Percentiles rank a stretch among this genome's conserved stretches.
phyloP scores from a whole-genome alignment of 2,329 filamentous ascomycete genomes.

The Fusarium armeniacum region DNA sequence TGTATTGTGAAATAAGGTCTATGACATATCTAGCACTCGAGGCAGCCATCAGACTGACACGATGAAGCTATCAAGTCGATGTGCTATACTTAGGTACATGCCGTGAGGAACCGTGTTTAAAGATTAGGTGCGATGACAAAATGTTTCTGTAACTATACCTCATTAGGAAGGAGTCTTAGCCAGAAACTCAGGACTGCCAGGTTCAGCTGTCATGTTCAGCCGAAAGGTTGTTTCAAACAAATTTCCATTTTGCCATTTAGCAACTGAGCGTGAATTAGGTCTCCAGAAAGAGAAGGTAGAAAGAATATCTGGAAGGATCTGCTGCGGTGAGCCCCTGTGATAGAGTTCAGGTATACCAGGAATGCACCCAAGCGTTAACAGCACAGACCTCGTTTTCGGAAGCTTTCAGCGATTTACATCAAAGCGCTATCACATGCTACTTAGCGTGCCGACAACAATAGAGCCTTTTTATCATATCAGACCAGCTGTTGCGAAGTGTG shows the following conservation, averaged over 20 bases:
- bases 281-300: conserved; percentile 6
- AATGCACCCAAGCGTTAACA: background rate
- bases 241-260: background rate
- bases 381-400: conserved; percentile 6
- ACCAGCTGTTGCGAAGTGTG: too few relatives aligned
- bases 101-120: conserved; percentile 4
- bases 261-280: background rate
- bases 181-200: background rate
- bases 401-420: background rate
- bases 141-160: background rate
- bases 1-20: background rate
- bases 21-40: background rate
- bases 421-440: conserved; percentile 6
- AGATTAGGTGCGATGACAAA: background rate
- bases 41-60: background rate
- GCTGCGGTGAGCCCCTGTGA: background rate
- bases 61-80: background rate
- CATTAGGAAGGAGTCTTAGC: background rate
- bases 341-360: background rate
- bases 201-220: background rate
- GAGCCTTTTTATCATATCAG: too few relatives aligned
- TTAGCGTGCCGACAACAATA: background rate
- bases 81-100: conserved; percentile 1
- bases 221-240: conserved; percentile 2
- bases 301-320: background rate